Evolutionary conservation across 345 rosid genomes (phyloP).

Genomic region (Acer campestre): DNA sequence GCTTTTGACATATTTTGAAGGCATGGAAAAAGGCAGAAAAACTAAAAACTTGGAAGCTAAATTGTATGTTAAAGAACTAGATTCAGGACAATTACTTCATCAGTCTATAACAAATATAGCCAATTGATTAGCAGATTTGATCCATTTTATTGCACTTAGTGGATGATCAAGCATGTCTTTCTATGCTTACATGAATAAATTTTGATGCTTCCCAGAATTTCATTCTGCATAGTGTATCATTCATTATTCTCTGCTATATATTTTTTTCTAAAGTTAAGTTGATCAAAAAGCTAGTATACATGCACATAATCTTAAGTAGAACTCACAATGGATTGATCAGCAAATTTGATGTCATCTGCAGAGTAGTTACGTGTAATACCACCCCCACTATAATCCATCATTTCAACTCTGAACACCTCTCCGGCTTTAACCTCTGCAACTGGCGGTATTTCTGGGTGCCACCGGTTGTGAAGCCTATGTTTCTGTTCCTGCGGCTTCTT

Average conservation of each 20-base stretch:
- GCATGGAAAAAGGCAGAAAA: neutral
- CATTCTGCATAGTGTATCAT: neutral
- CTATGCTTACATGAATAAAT: neutral
- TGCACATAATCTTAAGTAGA: neutral
- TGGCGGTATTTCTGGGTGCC: slow-evolving; percentile 67
- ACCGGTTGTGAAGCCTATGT: slow-evolving; percentile 56
- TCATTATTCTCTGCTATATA: too few species aligned
- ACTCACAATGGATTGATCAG: slow-evolving; percentile 53
- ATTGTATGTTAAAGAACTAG: neutral
- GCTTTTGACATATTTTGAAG: neutral
- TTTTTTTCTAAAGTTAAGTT: neutral
- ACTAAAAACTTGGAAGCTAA: neutral
- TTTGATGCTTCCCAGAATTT: neutral
- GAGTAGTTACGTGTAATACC: slow-evolving; percentile 39
- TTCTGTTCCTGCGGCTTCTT: slow-evolving; percentile 63
- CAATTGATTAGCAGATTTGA: neutral
- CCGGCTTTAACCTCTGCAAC: slow-evolving; percentile 42
- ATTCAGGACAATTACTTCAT: neutral
- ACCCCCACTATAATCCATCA: slow-evolving; percentile 59
- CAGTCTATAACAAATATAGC: neutral
- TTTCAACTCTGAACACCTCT: slow-evolving; percentile 62
- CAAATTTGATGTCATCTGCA: slow-evolving; percentile 52
- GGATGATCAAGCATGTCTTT: neutral
- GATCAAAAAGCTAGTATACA: neutral
- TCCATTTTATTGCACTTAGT: neutral